Percentiles rank a stretch among this genome's conserved stretches.
Evolutionary conservation across 257 asterid species (phyloP).

Genomic region (Ilex asprella): DNA sequence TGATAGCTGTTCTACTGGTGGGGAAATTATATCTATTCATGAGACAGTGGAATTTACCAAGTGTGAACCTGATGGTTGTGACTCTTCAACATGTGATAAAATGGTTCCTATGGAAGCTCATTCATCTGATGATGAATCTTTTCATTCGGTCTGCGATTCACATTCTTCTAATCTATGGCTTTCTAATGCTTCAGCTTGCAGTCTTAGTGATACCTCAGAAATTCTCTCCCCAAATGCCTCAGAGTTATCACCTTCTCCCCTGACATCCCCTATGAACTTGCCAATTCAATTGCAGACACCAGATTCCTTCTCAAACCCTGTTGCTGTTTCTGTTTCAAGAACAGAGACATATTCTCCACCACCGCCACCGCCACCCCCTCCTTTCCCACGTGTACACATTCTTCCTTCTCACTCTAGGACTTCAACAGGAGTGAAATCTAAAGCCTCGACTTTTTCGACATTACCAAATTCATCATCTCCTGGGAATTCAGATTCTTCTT

Average conservation of each 20-base stretch:
- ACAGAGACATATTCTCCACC: background rate
- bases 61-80: conserved; percentile 11
- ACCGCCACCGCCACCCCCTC: conserved; percentile 22
- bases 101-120: conserved; percentile 18
- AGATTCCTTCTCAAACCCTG: background rate
- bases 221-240: conserved; percentile 18
- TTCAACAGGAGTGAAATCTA: conserved; percentile 13
- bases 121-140: conserved; percentile 71
- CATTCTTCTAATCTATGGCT: conserved; percentile 45
- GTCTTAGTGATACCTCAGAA: conserved; percentile 35
- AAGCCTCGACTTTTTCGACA: conserved; percentile 16
- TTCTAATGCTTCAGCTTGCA: conserved; percentile 57
- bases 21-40: conserved; percentile 42
- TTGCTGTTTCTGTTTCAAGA: background rate
- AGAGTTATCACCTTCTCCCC: conserved; percentile 11
- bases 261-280: background rate
- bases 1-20: conserved; percentile 21
- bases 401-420: conserved; percentile 7
- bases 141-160: conserved; percentile 64
- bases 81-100: conserved; percentile 23
- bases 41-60: conserved; percentile 32
- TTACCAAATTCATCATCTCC: conserved; percentile 19
- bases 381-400: conserved; percentile 10
- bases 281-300: background rate
- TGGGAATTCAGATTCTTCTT: conserved; percentile 14